Conservation (phyloP, 768 basidiomycete species). For the Hygrophorus pudorinus region DNA sequence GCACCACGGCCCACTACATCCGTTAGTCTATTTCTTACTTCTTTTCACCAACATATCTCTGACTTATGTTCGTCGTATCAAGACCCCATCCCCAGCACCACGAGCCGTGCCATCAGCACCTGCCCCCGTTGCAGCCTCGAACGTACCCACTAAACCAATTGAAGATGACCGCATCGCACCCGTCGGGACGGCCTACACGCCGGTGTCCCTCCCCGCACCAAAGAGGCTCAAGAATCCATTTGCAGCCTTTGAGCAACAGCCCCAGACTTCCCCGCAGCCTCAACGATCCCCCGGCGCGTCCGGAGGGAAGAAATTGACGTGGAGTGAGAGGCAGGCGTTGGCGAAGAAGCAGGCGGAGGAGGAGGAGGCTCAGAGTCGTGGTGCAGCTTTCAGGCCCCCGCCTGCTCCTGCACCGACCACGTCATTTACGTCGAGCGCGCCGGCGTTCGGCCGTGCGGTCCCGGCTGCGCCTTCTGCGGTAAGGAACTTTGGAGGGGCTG, state of each 20-base stretch:
- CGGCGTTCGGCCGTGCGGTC: constrained; percentile 36
- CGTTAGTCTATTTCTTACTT: constrained; percentile 11
- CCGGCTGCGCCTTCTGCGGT: constrained; percentile 23
- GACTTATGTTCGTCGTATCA: too few species aligned
- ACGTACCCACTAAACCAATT: constrained; percentile 50
- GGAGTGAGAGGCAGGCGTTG: constrained; percentile 88
- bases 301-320: constrained; percentile 74
- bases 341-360: constrained; percentile 81
- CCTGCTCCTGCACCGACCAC: constrained; percentile 24
- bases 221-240: constrained; percentile 86
- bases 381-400: constrained; percentile 17
- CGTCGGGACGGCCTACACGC: constrained; percentile 82
- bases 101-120: constrained; percentile 19
- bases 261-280: constrained; percentile 21
- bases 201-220: constrained; percentile 75
- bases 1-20: constrained; percentile 32
- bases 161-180: constrained; percentile 81
- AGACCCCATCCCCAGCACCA: background rate
- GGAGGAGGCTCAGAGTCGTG: constrained; percentile 51
- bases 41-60: too few species aligned
- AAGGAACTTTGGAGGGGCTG: constrained; percentile 33
- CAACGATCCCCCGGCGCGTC: constrained; percentile 14
- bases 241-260: constrained; percentile 45
- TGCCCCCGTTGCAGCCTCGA: constrained; percentile 33
- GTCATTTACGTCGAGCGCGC: constrained; percentile 36